These are phyloP conservation scores for Eudorina sp. DNA, from an alignment of 139 green algal species.

Conservation along the genomic window DNA sequence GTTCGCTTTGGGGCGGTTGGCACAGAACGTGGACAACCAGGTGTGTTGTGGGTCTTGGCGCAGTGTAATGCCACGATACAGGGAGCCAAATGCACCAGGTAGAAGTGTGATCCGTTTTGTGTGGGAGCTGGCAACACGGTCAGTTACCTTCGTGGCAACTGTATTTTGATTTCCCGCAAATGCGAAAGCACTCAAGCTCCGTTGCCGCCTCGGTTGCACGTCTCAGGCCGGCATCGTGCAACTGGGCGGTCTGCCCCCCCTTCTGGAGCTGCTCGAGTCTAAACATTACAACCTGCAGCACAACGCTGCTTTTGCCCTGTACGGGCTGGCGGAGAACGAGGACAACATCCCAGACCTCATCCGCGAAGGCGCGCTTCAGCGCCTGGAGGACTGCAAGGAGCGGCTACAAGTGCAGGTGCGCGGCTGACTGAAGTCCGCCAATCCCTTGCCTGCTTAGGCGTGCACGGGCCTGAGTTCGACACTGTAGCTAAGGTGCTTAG, in stretches of 20 bases:
- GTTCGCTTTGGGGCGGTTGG: conserved; percentile 96
- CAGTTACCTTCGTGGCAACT: too few species aligned
- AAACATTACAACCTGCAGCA: conserved; percentile 84
- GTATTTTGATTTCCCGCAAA: too few species aligned
- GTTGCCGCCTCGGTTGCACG: too few species aligned
- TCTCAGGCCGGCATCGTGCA: conserved; percentile 86
- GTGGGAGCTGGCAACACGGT: too few species aligned
- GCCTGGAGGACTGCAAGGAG: conserved; percentile 76
- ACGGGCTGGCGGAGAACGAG: conserved; percentile 97
- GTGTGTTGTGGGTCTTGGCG: neutral
- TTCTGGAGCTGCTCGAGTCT: conserved; percentile 94
- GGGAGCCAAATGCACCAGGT: neutral
- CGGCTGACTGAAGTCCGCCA: too few species aligned
- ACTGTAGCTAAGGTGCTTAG: too few species aligned
- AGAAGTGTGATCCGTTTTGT: too few species aligned
- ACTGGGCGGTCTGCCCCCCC: conserved; percentile 82
- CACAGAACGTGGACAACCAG: conserved; percentile 97
- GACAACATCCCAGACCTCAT: conserved; percentile 98
- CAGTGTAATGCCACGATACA: too few species aligned
- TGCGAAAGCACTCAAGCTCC: too few species aligned
- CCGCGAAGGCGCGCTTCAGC: conserved; percentile 72
- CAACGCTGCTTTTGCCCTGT: conserved; percentile 79
- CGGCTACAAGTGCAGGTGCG: conserved; percentile 82
- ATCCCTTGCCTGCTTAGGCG: conserved; percentile 6
- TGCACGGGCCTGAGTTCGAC: too few species aligned